Evolutionary conservation across 306 rosid species (phyloP), one percentile per base, ranked within the genome.

Genomic region (Citrullus mucosospermus): DNA sequence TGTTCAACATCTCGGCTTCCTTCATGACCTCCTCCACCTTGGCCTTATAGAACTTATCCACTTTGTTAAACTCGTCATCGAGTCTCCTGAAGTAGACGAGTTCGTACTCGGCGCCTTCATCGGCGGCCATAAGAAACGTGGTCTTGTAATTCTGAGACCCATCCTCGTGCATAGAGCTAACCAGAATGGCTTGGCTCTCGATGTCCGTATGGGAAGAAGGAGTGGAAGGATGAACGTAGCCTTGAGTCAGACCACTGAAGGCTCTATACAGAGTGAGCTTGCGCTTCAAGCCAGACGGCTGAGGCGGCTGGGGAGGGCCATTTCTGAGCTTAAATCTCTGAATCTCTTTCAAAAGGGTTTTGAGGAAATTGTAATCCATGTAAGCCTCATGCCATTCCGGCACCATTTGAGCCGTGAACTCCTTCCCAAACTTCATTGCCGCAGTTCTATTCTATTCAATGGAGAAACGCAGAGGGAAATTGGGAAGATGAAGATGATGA

Each of bases 361-460:
- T 92, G 0, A 90, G 80, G 63, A 74, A 41, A 59, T 65, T 66
- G 67, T 90, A 92, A 43, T 90, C 80, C 91, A 88, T 88, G 91
- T 92, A 92, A 9, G 97, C 97, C 56, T 82, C 84, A 20, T 85
- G 86, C 97, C 97, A 92, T 79, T 92, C 97, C 20, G 92, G 91
- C 83, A 90, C 94, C 89, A 89, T 79, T 78, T 90, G 97, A 28
- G 88, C 44, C 1, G 28, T 69, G n/a, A 87, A 88, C 75, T 92
- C 90, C 85, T 88, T 88, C 54, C 97, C 93, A 76, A 92, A 92
- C 88, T 92, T 92, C 97, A 88, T 82, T 76, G 66, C 4, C 3
- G 0, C 17, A 56, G 17, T 54, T n/a, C 6, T 9, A 58, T 58
- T 6, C 56, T 14, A 55, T 55, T 8, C 3, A 53, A 53, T 0